Percentiles rank a stretch among this genome's conserved stretches.
Conservation (phyloP, 345 rosid species). For the Capsella bursapastoris region DNA sequence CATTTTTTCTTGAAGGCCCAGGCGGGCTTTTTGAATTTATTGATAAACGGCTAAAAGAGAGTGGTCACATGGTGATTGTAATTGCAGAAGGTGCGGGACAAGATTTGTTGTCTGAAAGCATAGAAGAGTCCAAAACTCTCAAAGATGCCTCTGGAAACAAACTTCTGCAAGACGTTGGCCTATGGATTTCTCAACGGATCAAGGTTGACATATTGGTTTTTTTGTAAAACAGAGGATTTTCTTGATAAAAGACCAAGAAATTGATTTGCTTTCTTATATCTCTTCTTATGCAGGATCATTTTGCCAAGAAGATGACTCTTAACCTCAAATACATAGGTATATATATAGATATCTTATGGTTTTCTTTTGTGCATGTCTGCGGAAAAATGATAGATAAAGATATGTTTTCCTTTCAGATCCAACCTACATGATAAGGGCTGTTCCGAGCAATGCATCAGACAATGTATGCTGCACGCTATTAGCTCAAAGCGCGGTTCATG, state of each 20-base stretch:
- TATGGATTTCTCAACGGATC: slow-evolving; percentile 72
- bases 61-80: slow-evolving; percentile 87
- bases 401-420: slow-evolving; percentile 59
- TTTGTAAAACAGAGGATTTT: neutral
- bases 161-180: slow-evolving; percentile 75
- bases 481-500: slow-evolving; percentile 88
- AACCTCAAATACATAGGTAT: slow-evolving; percentile 83
- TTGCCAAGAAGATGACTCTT: slow-evolving; percentile 62
- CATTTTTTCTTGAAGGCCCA: slow-evolving; percentile 75
- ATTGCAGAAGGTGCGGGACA: slow-evolving; percentile 91
- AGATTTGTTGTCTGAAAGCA: slow-evolving; percentile 60
- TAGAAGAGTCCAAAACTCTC: slow-evolving; percentile 46
- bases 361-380: neutral
- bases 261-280: slow-evolving; percentile 14
- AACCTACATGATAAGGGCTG: slow-evolving; percentile 84
- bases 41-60: slow-evolving; percentile 66
- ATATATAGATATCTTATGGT: slow-evolving; percentile 25
- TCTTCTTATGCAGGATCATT: slow-evolving; percentile 59
- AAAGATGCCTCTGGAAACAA: slow-evolving; percentile 89
- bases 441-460: slow-evolving; percentile 88
- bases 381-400: neutral
- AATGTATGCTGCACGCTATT: slow-evolving; percentile 90
- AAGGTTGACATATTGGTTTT: slow-evolving; percentile 49
- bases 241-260: neutral
- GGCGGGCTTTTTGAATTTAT: slow-evolving; percentile 78